A percentile compares a stretch with the other conserved stretches of the same genome.
Conservation (phyloP, 1,284 basidiomycete genomes). For the Macrocybe sp. region DNA sequence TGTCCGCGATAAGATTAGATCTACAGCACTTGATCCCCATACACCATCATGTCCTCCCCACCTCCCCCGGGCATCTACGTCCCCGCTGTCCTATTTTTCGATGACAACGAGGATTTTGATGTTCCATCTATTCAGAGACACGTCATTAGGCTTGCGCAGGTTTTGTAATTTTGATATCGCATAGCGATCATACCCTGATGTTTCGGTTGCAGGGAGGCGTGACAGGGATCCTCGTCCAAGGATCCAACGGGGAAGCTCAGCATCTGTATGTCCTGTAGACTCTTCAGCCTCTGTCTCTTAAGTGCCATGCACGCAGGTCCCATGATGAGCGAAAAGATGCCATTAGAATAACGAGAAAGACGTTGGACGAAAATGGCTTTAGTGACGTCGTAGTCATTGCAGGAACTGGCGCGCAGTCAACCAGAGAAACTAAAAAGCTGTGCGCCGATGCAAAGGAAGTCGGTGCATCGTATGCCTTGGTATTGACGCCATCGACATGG, state of each 20-base stretch:
- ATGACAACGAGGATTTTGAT: conserved; percentile 62
- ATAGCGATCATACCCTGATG: conserved; percentile 7
- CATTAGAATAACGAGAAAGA: conserved; percentile 64
- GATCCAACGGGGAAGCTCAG: conserved; percentile 75
- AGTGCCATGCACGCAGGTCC: conserved; percentile 21
- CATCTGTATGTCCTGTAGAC: conserved; percentile 46
- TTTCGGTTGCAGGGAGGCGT: conserved; percentile 48
- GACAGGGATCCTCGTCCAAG: conserved; percentile 72
- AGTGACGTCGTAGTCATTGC: conserved; percentile 70
- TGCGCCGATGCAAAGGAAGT: conserved; percentile 75
- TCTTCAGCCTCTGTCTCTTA: not conserved
- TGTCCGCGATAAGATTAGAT: conserved; percentile 15
- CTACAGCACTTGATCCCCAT: not conserved
- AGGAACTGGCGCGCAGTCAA: conserved; percentile 81
- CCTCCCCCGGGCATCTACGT: conserved; percentile 69
- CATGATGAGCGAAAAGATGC: conserved; percentile 51
- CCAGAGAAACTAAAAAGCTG: conserved; percentile 78
- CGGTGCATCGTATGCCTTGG: conserved; percentile 74
- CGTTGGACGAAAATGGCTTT: conserved; percentile 72
- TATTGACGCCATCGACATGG: conserved; percentile 72
- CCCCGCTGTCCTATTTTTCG: conserved; percentile 70
- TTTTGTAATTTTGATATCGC: conserved; percentile 18
- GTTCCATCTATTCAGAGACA: conserved; percentile 54
- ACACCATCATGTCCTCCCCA: conserved; percentile 11
- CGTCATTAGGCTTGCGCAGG: conserved; percentile 62